A percentile compares a stretch with the other conserved stretches of the same genome.
Evolutionary conservation across 176 grass and related monocot species (phyloP).

Genomic region (Paspalum vaginatum): DNA sequence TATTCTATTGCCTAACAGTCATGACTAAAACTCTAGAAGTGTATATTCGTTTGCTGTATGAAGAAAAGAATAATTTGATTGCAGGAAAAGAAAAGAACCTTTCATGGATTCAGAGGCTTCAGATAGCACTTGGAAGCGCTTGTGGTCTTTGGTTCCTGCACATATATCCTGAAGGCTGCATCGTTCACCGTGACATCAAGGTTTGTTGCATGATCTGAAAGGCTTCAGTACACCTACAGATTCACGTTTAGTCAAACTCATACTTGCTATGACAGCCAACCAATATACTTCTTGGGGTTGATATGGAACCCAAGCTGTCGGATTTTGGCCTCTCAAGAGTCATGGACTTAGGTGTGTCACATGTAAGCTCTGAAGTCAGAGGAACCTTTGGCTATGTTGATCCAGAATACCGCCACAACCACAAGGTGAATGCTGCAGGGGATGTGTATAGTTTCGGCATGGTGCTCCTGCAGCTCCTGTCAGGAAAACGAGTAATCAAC

Average conservation of each 20-base stretch:
- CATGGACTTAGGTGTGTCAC: conserved; percentile 54
- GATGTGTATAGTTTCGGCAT: conserved; percentile 79
- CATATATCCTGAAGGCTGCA: conserved; percentile 70
- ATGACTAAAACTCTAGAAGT: not conserved
- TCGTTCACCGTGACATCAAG: conserved; percentile 81
- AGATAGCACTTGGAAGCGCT: conserved; percentile 64
- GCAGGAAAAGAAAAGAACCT: conserved; percentile 70
- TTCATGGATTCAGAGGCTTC: conserved; percentile 63
- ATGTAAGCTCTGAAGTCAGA: conserved; percentile 74
- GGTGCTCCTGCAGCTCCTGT: conserved; percentile 72
- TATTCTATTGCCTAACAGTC: too few relatives aligned
- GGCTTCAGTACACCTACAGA: conserved; percentile 5
- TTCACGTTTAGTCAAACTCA: conserved; percentile 20
- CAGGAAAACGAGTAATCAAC: conserved; percentile 60
- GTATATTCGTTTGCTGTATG: not conserved
- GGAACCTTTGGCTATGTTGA: conserved; percentile 81
- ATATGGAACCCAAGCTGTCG: conserved; percentile 65
- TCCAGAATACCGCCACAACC: conserved; percentile 77
- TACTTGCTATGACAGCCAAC: conserved; percentile 49
- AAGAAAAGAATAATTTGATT: conserved; percentile 27
- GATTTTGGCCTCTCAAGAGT: conserved; percentile 70
- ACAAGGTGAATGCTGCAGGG: conserved; percentile 66
- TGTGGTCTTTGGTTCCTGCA: conserved; percentile 83
- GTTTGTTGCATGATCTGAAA: conserved; percentile 41
- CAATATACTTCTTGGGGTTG: conserved; percentile 72